Percentiles rank a stretch among this genome's conserved stretches.
Evolutionary conservation across 192 early-diverging fungal species (phyloP).

Genomic region (Coemansia biformis): DNA sequence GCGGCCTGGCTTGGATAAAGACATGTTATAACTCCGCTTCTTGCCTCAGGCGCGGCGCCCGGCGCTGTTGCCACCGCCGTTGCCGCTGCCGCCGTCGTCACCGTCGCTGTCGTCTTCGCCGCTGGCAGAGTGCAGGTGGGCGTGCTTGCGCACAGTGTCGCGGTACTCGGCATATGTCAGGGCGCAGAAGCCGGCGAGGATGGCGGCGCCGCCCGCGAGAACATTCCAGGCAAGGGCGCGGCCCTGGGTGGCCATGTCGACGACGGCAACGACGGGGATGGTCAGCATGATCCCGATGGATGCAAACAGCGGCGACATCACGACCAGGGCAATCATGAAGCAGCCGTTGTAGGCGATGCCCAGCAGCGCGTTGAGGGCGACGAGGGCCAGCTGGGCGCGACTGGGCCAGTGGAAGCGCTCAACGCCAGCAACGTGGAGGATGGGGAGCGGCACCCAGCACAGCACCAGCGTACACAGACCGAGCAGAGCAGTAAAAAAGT

Average conservation of each 20-base stretch:
- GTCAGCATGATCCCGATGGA: conserved; percentile 78
- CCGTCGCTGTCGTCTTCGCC: conserved; percentile 1
- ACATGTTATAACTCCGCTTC: no score
- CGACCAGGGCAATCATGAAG: conserved; percentile 71
- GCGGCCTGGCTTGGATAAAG: conserved; percentile 55
- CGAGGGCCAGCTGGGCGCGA: conserved; percentile 45
- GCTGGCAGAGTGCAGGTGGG: neutral
- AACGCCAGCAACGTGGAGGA: conserved; percentile 56
- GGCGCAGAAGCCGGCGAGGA: conserved; percentile 53
- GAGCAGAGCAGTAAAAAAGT: conserved; percentile 65
- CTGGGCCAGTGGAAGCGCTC: conserved; percentile 68
- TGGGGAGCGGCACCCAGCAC: conserved; percentile 69
- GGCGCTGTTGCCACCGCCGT: no score
- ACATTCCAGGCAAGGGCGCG: conserved; percentile 51
- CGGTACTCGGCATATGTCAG: conserved; percentile 46
- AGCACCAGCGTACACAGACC: conserved; percentile 62
- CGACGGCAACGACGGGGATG: conserved; percentile 62
- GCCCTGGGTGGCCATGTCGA: conserved; percentile 53
- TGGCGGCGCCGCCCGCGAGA: conserved; percentile 52
- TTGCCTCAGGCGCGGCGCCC: no score
- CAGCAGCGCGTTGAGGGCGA: conserved; percentile 61
- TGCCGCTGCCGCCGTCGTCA: neutral
- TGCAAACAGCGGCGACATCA: conserved; percentile 68
- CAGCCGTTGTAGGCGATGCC: conserved; percentile 73
- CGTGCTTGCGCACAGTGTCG: conserved; percentile 29